Base-by-base conservation (phyloP, 257 asterid species). In the Catharanthus roseus region DNA sequence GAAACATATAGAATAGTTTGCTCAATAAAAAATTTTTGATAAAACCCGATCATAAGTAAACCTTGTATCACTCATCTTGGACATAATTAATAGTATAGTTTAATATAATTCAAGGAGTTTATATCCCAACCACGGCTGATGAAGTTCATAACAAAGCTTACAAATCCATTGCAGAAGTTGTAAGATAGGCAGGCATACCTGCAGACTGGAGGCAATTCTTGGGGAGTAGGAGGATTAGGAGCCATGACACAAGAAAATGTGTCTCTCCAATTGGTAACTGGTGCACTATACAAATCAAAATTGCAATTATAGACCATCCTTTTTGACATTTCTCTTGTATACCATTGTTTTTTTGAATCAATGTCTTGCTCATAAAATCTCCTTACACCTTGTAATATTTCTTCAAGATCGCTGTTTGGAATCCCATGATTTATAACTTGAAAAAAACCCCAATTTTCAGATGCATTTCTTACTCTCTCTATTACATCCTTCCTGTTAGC, bases 381-480 rank as follows among this genome's bases (percentile, higher is more conserved):
- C 64, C 74, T 42, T 3, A 15, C 72, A 29, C 79, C 82, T 3
- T 29, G 50, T 9, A 79, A 64, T 68, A 79, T 79, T 75, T 79
- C 79, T 15, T 75, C 77, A 67, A 75, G 9, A 15, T 74, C 63
- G 23, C 42, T 12, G 18, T 1, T 0, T 11, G 82, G 79, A 26
- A 74, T 34, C 12, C 79, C 82, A 26, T 79, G 82, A 53, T 79
- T 79, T n/a, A 75, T 49, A 54, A 75, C 75, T 38, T 79, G 79
- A 28, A 79, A 75, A 77, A 75, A 79, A 18, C 83, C 83, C 79
- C 83, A 71, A 0, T 23, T 65, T 62, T 70, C 77, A 28, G 79
- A 71, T 66, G 80, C 77, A 65, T 75, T 58, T 0, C 72, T 58
- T 26, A 71, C 68, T 18, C 68, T 51, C 33, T 74, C 74, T 26